Evolutionary conservation across 2,329 filamentous ascomycete genomes (phyloP), one percentile per base, ranked within the genome.

Genomic region (Drechslerella coelobrocha): DNA sequence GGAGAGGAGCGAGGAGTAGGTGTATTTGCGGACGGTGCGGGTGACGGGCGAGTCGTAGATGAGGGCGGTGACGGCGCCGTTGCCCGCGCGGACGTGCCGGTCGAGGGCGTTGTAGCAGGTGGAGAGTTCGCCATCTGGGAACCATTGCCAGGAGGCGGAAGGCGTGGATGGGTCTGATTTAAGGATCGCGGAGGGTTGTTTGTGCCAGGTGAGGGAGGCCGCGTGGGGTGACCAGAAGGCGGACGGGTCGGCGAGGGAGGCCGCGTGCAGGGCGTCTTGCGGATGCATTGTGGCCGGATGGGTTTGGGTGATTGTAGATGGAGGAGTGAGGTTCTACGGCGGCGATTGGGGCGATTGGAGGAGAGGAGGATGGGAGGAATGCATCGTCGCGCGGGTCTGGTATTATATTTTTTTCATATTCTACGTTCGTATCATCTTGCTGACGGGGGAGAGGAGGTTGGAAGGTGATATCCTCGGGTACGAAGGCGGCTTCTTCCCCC

Each of bases 101-200:
- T 96, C 92, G 12, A 97, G 82, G 77, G 91, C 95, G 78, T 97
- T 97, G 82, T 91, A 96, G 74, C 89, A 91, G 0, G 91, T 96
- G 39, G 89, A 94, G 75, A 97, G 90, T 80, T 94, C 87, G 72
- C 92, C 93, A 73, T 87, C 90, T 0, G 90, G 86, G 75, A 96
- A 97, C 93, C 93, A 97, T 73, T 86, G 85, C 92, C 92, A 97
- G 14, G 82, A 81, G n/a, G 82, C 79, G 61, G 87, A 87, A 73
- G 80, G 84, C 57, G 82, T 79, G 29, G 29, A 31, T 6, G 29
- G 6, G 29, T 80, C 81, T 2, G 81, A 80, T 52, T 19, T 45
- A 21, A 95, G 83, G 0, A 85, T 84, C 0, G 83, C 81, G 10
- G 84, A 84, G 6, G 92, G 92, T 60, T 85, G 83, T 76, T 86